phyloP scores from a whole-genome alignment of 2,329 filamentous ascomycete species.

The Sclerotinia trifoliorum region DNA sequence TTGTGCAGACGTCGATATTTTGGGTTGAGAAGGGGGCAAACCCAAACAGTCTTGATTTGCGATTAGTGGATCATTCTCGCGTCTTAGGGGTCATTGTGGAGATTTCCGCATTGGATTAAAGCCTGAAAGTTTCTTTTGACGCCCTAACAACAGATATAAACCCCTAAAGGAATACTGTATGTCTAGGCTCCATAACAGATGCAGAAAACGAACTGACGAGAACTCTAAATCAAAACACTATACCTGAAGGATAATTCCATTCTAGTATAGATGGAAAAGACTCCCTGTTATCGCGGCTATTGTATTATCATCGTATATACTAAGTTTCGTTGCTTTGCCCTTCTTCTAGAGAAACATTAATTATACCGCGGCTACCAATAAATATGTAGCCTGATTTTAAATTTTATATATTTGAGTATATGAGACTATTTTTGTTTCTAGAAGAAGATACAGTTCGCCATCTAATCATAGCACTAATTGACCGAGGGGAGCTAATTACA shows the following conservation, averaged over 20 bases:
- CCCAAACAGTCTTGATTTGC: neutral
- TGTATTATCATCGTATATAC: neutral
- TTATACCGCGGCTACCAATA: too few relatives aligned
- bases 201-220: neutral
- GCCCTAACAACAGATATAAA: neutral
- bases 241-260: neutral
- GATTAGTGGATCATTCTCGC: neutral
- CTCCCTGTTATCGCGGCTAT: neutral
- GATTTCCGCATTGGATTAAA: neutral
- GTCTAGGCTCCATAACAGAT: neutral
- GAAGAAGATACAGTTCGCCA: neutral
- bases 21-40: conserved; percentile 26
- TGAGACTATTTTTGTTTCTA: conserved; percentile 6
- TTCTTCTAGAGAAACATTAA: neutral
- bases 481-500: neutral
- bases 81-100: conserved; percentile 5
- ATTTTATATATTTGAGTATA: neutral
- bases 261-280: neutral
- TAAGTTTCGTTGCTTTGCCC: neutral
- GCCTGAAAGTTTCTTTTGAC: neutral
- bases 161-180: neutral
- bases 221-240: conserved; percentile 4
- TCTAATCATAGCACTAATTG: neutral
- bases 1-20: conserved; percentile 36
- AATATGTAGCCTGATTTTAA: neutral